These are phyloP conservation scores for Coniochaeta hoffmannii DNA, from an alignment of 2,329 filamentous ascomycete genomes.

Conservation along the genomic window DNA sequence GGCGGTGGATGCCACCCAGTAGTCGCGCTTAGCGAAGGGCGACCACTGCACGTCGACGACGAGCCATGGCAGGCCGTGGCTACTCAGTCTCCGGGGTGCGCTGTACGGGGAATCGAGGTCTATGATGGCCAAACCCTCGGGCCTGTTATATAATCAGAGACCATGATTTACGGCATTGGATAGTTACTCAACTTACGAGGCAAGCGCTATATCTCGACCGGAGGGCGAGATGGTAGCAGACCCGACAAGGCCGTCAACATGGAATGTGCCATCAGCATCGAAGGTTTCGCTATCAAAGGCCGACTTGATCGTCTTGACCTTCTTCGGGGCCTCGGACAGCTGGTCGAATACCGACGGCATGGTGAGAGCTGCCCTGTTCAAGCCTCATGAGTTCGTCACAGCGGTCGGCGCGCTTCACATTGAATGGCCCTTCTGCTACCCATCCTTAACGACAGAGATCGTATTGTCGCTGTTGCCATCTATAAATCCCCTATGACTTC, in stretches of 20 bases:
- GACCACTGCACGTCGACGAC: constrained; percentile 97
- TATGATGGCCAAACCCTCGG: constrained; percentile 83
- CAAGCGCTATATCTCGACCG: constrained; percentile 82
- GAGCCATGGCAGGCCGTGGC: constrained; percentile 85
- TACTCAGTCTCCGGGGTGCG: constrained; percentile 71
- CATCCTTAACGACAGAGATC: no score
- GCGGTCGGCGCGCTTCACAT: neutral
- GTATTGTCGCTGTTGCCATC: no score
- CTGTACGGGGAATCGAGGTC: constrained; percentile 87
- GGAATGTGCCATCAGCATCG: constrained; percentile 74
- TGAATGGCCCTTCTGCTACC: neutral
- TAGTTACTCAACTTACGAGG: constrained; percentile 50
- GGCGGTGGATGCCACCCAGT: constrained; percentile 90
- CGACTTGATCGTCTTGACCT: constrained; percentile 53
- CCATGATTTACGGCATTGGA: neutral
- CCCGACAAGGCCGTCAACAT: constrained; percentile 73
- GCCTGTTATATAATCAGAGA: constrained; percentile 32
- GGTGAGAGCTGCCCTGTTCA: constrained; percentile 9
- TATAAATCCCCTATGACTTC: no score
- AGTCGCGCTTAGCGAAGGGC: constrained; percentile 79
- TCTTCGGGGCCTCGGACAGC: constrained; percentile 35
- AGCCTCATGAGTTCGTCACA: neutral
- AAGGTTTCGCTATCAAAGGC: constrained; percentile 85
- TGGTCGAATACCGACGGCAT: constrained; percentile 44
- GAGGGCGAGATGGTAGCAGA: constrained; percentile 91